phyloP scores from a whole-genome alignment of 1,139 yeast species.

The Taiozyma onychis region DNA sequence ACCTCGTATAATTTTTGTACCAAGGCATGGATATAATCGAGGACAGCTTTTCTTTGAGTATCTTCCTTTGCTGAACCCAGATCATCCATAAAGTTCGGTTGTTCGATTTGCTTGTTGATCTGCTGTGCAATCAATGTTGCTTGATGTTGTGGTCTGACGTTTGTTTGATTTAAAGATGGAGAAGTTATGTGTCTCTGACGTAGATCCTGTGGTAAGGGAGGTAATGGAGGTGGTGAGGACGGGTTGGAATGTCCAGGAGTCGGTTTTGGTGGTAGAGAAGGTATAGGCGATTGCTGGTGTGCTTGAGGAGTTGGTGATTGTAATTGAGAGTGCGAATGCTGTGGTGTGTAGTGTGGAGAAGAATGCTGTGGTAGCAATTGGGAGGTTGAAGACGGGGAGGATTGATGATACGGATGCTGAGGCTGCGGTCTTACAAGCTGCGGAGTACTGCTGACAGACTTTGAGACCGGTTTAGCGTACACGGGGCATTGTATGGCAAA shows the following conservation, averaged over 20 bases:
- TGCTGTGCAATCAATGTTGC: conserved; percentile 3
- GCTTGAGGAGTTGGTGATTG: background rate
- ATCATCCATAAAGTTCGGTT: conserved; percentile 24
- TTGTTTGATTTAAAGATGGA: conserved; percentile 13
- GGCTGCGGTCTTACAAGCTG: background rate
- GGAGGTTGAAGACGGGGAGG: conserved; percentile 12
- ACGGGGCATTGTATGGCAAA: conserved; percentile 47
- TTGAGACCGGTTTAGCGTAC: conserved; percentile 33
- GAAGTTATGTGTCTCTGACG: conserved; percentile 12
- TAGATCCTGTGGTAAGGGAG: conserved; percentile 24
- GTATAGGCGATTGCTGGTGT: conserved; percentile 13
- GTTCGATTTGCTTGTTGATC: conserved; percentile 5
- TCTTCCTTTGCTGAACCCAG: conserved; percentile 4
- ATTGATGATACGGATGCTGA: conserved; percentile 5
- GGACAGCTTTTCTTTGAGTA: conserved; percentile 8
- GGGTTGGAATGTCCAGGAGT: background rate
- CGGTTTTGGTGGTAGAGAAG: conserved; percentile 13
- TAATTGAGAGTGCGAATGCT: conserved; percentile 7
- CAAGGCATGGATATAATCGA: conserved; percentile 6
- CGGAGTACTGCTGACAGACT: background rate
- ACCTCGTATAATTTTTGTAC: conserved; percentile 12
- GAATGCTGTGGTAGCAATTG: background rate
- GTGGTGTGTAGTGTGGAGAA: conserved; percentile 3
- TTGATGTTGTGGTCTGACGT: conserved; percentile 6
- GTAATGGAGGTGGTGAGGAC: conserved; percentile 24